Percentiles rank a stretch among this genome's conserved stretches.
These are phyloP conservation scores for Vittaforma corneae DNA, from an alignment of 371 early-diverging fungal genomes.

Conservation along the genomic window DNA sequence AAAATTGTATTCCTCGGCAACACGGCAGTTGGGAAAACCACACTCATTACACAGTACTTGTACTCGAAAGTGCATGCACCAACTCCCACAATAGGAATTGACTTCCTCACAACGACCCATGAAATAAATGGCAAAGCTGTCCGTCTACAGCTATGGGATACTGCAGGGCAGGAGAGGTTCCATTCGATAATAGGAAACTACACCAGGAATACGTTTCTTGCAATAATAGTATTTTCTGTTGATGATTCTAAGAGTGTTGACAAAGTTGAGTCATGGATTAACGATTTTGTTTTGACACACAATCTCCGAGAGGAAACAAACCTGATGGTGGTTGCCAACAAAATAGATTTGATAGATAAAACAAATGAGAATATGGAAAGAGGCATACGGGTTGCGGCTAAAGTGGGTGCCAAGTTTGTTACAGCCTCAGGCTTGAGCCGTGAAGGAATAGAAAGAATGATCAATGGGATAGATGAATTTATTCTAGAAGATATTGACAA, in stretches of 20 bases:
- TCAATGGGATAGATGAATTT: conserved; percentile 32
- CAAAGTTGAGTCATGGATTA: conserved; percentile 90
- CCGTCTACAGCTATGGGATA: conserved; percentile 59
- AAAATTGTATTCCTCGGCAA: conserved; percentile 59
- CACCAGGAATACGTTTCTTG: conserved; percentile 91
- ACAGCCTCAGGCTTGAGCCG: conserved; percentile 52
- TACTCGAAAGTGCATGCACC: conserved; percentile 39
- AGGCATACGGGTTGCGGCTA: conserved; percentile 36
- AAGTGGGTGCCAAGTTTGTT: conserved; percentile 47
- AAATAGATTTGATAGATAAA: conserved; percentile 70
- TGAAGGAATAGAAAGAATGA: conserved; percentile 50
- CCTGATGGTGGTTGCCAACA: conserved; percentile 95
- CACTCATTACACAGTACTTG: conserved; percentile 71
- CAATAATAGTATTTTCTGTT: conserved; percentile 70
- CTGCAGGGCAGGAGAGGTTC: conserved; percentile 60
- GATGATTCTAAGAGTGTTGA: conserved; percentile 38
- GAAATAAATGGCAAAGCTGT: conserved; percentile 48
- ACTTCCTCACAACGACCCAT: conserved; percentile 70
- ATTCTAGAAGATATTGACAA: conserved; percentile 46
- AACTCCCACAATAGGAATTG: conserved; percentile 96
- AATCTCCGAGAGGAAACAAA: conserved; percentile 68
- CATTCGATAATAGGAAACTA: conserved; percentile 81
- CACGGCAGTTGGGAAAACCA: conserved; percentile 84
- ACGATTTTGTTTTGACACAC: conserved; percentile 85
- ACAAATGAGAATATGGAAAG: conserved; percentile 19